A percentile compares a stretch with the other conserved stretches of the same genome.
Evolutionary conservation across 768 basidiomycete species (phyloP).

Genomic region (Russula abietina): DNA sequence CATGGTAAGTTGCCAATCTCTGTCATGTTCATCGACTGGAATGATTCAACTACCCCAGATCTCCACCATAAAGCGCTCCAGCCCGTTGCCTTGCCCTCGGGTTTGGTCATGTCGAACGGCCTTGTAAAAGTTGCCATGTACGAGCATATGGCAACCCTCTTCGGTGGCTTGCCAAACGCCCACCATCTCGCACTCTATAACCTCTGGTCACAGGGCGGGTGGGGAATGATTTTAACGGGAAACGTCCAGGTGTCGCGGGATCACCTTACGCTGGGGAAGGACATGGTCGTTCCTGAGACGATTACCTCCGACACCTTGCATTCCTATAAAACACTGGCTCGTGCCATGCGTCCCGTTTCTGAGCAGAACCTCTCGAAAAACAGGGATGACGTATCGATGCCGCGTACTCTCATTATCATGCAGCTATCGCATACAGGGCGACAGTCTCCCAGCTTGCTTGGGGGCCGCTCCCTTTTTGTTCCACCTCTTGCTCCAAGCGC

Average conservation of each 20-base stretch:
- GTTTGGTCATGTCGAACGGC: constrained; percentile 17
- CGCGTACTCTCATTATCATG: constrained; percentile 43
- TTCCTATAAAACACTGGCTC: constrained; percentile 48
- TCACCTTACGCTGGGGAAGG: constrained; percentile 69
- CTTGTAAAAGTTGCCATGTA: constrained; percentile 76
- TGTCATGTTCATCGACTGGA: not conserved
- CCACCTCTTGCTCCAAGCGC: constrained; percentile 70
- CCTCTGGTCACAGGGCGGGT: constrained; percentile 66
- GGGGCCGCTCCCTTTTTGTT: constrained; percentile 55
- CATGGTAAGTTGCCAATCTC: constrained; percentile 3
- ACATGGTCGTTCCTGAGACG: constrained; percentile 51
- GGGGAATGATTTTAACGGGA: constrained; percentile 88
- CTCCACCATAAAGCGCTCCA: constrained; percentile 1
- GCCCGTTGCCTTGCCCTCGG: constrained; percentile 18
- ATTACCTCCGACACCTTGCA: constrained; percentile 40
- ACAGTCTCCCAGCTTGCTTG: constrained; percentile 70
- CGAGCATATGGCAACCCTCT: constrained; percentile 64
- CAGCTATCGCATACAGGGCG: constrained; percentile 82
- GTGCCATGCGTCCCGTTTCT: constrained; percentile 41
- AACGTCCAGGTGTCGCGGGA: constrained; percentile 63
- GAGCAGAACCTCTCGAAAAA: not conserved
- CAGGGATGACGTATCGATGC: not conserved
- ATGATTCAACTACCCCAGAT: not conserved
- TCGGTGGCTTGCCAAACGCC: constrained; percentile 67
- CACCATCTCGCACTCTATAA: constrained; percentile 61